Evolutionary conservation across 768 basidiomycete species (phyloP).

Genomic region (Leccinum truebloodii): DNA sequence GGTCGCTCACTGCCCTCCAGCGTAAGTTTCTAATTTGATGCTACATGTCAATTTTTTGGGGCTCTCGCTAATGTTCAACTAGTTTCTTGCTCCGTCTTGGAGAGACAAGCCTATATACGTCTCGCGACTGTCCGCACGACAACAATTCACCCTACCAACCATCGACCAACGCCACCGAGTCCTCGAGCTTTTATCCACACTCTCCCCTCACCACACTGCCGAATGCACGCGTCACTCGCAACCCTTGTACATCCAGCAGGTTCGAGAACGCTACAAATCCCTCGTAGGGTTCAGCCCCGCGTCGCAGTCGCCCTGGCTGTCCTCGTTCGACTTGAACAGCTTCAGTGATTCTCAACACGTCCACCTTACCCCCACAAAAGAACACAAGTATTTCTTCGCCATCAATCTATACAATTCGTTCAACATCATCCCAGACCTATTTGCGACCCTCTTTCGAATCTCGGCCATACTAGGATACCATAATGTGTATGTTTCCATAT

Average conservation of each 20-base stretch:
- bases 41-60: neutral
- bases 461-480: slow-evolving; percentile 92
- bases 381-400: slow-evolving; percentile 99
- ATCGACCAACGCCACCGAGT: slow-evolving; percentile 83
- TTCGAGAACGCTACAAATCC: slow-evolving; percentile 77
- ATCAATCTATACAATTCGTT: slow-evolving; percentile 99
- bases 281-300: slow-evolving; percentile 78
- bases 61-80: slow-evolving; percentile 1
- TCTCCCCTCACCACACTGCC: slow-evolving; percentile 90
- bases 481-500: slow-evolving; percentile 97
- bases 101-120: slow-evolving; percentile 50
- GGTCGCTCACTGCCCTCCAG: slow-evolving; percentile 46
- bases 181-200: slow-evolving; percentile 80
- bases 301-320: slow-evolving; percentile 59
- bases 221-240: slow-evolving; percentile 88
- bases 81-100: slow-evolving; percentile 46
- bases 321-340: slow-evolving; percentile 46
- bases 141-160: slow-evolving; percentile 74
- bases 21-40: slow-evolving; percentile 23
- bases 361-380: slow-evolving; percentile 43
- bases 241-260: slow-evolving; percentile 83
- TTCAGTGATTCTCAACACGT: slow-evolving; percentile 44
- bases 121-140: slow-evolving; percentile 53
- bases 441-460: slow-evolving; percentile 93
- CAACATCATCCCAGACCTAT: slow-evolving; percentile 96